phyloP scores from a whole-genome alignment of 176 grass and related monocot species.

The Poa annua region DNA sequence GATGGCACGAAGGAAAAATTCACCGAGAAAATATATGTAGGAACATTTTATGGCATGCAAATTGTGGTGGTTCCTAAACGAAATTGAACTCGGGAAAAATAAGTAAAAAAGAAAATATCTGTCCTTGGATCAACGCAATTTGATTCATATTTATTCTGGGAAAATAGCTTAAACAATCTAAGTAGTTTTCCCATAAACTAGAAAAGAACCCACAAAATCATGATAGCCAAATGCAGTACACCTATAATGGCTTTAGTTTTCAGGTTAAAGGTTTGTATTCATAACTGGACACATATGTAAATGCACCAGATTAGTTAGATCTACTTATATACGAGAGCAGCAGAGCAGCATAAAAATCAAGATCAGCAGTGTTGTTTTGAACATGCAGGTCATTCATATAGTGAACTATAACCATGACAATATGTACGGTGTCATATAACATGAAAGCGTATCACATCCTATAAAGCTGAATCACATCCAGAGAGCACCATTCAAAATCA shows the following conservation, averaged over 20 bases:
- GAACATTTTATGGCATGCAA: constrained; percentile 7
- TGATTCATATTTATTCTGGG: constrained; percentile 2
- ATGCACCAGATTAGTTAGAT: background rate
- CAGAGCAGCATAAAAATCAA: background rate
- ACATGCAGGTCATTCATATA: background rate
- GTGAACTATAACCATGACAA: constrained; percentile 5
- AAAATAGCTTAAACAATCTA: constrained; percentile 30
- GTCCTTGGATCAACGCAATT: constrained; percentile 15
- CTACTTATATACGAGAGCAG: background rate
- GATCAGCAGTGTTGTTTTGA: background rate
- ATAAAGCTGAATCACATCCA: constrained; percentile 10
- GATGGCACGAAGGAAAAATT: background rate
- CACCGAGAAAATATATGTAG: constrained; percentile 5
- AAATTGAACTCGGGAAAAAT: constrained; percentile 38
- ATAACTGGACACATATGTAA: constrained; percentile 10
- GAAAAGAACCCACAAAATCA: constrained; percentile 28
- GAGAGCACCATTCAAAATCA: background rate
- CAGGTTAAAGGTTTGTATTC: constrained; percentile 21
- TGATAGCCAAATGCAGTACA: background rate
- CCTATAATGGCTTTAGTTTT: constrained; percentile 7
- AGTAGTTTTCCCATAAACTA: constrained; percentile 6
- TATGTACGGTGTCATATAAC: constrained; percentile 11
- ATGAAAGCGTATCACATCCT: background rate
- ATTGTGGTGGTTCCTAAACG: constrained; percentile 22
- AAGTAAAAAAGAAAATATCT: background rate